A percentile compares a stretch with the other conserved stretches of the same genome.
Evolutionary conservation across 164 flowering plant species (phyloP).

Genomic region (Buxus sempervirens): DNA sequence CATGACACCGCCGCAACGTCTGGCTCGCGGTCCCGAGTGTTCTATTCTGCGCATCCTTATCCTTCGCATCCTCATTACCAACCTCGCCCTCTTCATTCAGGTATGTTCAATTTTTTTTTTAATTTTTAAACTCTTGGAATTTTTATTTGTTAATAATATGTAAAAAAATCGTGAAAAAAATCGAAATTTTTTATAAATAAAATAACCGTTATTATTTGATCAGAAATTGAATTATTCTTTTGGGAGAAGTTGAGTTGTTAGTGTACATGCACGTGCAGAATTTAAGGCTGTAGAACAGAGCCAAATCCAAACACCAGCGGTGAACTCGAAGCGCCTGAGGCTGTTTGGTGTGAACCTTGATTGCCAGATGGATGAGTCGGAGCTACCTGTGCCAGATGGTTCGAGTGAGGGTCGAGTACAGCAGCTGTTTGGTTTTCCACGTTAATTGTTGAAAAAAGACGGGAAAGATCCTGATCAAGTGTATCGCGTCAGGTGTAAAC

Average conservation of each 20-base stretch:
- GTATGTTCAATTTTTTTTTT: slow-evolving; percentile 16
- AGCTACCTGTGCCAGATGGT: slow-evolving; percentile 30
- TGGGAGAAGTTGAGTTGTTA: neutral
- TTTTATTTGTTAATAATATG: no score
- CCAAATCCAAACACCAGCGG: slow-evolving; percentile 21
- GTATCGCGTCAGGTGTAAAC: no score
- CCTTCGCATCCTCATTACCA: slow-evolving; percentile 34
- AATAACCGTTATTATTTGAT: neutral
- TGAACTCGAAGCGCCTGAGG: slow-evolving; percentile 55
- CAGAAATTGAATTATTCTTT: no score
- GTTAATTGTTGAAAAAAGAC: no score
- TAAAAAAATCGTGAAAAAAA: no score
- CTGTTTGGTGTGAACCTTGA: slow-evolving; percentile 91
- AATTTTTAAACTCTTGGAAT: no score
- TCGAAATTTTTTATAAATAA: no score
- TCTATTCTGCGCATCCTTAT: slow-evolving; percentile 34
- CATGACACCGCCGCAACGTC: slow-evolving; percentile 1
- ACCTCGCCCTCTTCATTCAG: slow-evolving; percentile 54
- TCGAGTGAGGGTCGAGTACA: slow-evolving; percentile 38
- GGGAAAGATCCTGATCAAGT: no score
- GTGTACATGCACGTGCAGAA: slow-evolving; percentile 6
- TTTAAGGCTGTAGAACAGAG: slow-evolving; percentile 14
- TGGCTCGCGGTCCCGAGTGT: slow-evolving; percentile 28
- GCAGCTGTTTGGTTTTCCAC: no score
- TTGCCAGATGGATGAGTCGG: slow-evolving; percentile 44